Conservation (phyloP, 2,329 filamentous ascomycete species). For the Diaporthe sp. region DNA sequence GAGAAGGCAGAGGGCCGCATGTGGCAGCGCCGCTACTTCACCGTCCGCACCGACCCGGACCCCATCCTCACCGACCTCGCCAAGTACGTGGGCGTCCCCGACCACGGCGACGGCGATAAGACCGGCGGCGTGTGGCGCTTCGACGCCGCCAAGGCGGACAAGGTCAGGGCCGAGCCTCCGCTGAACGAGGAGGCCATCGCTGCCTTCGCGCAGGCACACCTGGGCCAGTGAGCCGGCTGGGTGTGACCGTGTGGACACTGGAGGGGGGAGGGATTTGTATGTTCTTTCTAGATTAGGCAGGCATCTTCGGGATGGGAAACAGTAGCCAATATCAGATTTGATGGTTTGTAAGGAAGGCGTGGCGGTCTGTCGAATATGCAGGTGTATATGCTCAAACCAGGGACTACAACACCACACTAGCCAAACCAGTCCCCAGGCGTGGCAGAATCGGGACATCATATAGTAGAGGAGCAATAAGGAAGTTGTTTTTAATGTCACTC, state of each 20-base stretch:
- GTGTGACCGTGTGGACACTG: not conserved
- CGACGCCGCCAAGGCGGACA: constrained; percentile 59
- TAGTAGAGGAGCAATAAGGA: constrained; percentile 6
- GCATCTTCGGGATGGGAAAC: not conserved
- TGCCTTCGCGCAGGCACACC: constrained; percentile 49
- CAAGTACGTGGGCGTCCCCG: constrained; percentile 59
- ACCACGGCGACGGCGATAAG: constrained; percentile 70
- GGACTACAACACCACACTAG: not conserved
- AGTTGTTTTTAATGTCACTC: constrained; percentile 2
- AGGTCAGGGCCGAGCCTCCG: constrained; percentile 52
- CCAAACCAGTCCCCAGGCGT: not conserved
- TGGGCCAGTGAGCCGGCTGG: constrained; percentile 49
- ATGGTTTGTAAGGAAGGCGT: not conserved
- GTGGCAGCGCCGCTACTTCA: constrained; percentile 92
- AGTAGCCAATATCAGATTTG: constrained; percentile 1
- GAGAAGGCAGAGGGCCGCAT: constrained; percentile 81
- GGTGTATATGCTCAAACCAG: not conserved
- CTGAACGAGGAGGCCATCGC: constrained; percentile 52
- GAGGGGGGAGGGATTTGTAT: too few relatives aligned
- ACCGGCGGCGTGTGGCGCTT: constrained; percentile 74
- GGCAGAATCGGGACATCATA: not conserved
- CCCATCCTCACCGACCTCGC: constrained; percentile 61
- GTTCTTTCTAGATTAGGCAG: constrained; percentile 7
- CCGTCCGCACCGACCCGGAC: constrained; percentile 61
- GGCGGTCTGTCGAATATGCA: not conserved